These are phyloP conservation scores for Ganoderma multipileum DNA, from an alignment of 1,284 basidiomycete species.

Conservation along the genomic window DNA sequence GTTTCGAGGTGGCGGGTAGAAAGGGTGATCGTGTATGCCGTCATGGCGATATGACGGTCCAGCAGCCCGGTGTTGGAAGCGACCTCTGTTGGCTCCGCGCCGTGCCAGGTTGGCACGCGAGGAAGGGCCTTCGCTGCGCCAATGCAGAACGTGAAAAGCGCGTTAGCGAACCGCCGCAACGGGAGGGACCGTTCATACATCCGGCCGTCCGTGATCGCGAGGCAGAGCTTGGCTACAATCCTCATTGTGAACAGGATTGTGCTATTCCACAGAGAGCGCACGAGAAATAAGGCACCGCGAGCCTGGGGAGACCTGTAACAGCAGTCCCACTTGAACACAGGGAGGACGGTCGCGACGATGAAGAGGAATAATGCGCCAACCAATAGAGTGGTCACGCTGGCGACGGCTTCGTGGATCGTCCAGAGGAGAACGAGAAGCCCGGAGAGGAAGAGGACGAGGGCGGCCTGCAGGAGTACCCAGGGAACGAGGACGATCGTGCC, in stretches of 20 bases:
- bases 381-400: conserved; percentile 13
- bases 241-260: not conserved
- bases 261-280: conserved; percentile 7
- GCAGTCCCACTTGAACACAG: conserved; percentile 24
- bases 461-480: conserved; percentile 33
- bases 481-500: conserved; percentile 30
- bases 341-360: conserved; percentile 22
- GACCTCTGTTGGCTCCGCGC: conserved; percentile 22
- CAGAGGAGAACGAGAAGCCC: conserved; percentile 32
- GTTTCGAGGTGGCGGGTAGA: conserved; percentile 12
- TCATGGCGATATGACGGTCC: conserved; percentile 21
- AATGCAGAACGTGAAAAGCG: conserved; percentile 10
- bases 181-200: conserved; percentile 12
- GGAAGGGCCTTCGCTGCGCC: conserved; percentile 12
- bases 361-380: conserved; percentile 17
- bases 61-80: conserved; percentile 12
- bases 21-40: conserved; percentile 25
- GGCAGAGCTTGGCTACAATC: conserved; percentile 1
- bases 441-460: conserved; percentile 31
- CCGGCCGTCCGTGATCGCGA: conserved; percentile 13
- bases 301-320: conserved; percentile 31
- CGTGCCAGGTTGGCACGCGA: conserved; percentile 19
- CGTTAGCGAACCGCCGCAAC: not conserved
- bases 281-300: conserved; percentile 19
- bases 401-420: conserved; percentile 27